Evolutionary conservation across 2,329 filamentous ascomycete genomes (phyloP).

Genomic region (Fusarium concolor): DNA sequence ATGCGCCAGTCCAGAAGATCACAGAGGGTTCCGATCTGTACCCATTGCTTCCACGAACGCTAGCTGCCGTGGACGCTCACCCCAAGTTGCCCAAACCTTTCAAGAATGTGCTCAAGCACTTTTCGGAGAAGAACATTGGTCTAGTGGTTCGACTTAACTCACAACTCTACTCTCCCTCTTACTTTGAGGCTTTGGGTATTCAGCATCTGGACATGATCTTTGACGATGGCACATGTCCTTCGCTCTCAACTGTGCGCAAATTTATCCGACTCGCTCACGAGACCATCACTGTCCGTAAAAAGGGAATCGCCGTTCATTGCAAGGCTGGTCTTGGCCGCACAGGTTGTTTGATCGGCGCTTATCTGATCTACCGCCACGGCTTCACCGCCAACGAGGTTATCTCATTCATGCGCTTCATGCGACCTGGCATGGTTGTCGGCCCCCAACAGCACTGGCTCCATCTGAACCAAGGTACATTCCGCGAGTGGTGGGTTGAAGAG

Average conservation of each 20-base stretch:
- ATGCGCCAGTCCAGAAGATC: conserved; percentile 79
- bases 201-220: conserved; percentile 99
- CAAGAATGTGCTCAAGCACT: conserved; percentile 95
- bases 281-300: conserved; percentile 90
- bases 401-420: conserved; percentile 99
- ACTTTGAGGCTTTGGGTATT: conserved; percentile 95
- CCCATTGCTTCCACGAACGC: conserved; percentile 77
- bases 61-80: conserved; percentile 77
- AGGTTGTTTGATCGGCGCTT: conserved; percentile 95
- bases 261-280: conserved; percentile 96
- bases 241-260: conserved; percentile 87
- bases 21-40: conserved; percentile 79
- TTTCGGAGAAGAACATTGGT: conserved; percentile 87
- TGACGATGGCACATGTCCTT: conserved; percentile 95
- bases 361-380: conserved; percentile 95
- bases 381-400: conserved; percentile 99
- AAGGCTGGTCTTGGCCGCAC: conserved; percentile 97
- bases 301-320: conserved; percentile 97
- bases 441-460: conserved; percentile 99
- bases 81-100: conserved; percentile 84
- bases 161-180: conserved; percentile 94
- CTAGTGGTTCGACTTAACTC: conserved; percentile 96
- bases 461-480: conserved; percentile 94
- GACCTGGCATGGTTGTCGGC: conserved; percentile 97
- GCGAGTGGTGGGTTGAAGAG: conserved; percentile 98